phyloP scores from a whole-genome alignment of 2,329 filamentous ascomycete genomes.

The Bimuria novae-zelandiae region DNA sequence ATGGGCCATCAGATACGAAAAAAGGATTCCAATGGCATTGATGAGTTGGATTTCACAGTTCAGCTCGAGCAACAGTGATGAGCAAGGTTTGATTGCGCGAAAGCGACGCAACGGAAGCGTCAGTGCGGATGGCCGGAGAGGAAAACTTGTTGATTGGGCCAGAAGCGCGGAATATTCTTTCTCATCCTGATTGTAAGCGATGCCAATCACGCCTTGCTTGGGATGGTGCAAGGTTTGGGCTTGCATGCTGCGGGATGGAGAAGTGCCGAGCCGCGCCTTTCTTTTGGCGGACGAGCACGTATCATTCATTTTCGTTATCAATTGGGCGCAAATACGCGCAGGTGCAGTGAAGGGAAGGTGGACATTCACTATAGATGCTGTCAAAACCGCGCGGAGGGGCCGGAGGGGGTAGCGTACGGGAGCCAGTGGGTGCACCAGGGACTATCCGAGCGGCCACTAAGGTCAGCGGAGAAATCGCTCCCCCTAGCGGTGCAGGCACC shows the following conservation, averaged over 20 bases:
- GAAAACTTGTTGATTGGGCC: too few species aligned
- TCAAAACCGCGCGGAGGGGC: neutral
- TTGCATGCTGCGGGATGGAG: neutral
- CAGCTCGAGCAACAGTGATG: too few species aligned
- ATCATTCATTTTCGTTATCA: too few species aligned
- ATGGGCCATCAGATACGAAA: too few species aligned
- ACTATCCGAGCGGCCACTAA: slow-evolving; percentile 3
- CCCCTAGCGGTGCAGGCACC: neutral
- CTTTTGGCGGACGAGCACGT: neutral
- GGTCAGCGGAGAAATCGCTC: neutral
- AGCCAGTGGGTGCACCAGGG: slow-evolving; percentile 1
- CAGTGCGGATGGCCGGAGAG: too few species aligned
- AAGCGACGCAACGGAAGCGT: too few species aligned
- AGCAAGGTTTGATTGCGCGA: too few species aligned
- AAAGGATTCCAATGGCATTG: too few species aligned
- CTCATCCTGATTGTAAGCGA: too few species aligned
- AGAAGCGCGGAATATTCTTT: too few species aligned
- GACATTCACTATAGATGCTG: neutral
- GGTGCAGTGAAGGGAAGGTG: too few species aligned
- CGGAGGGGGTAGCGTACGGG: neutral
- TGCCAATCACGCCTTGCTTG: slow-evolving; percentile 4
- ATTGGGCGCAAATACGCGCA: neutral
- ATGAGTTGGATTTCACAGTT: too few species aligned
- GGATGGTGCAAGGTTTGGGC: neutral
- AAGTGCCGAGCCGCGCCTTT: neutral